These are phyloP conservation scores for Alternaria metachromatica DNA, from an alignment of 2,329 filamentous ascomycete genomes.

Conservation along the genomic window DNA sequence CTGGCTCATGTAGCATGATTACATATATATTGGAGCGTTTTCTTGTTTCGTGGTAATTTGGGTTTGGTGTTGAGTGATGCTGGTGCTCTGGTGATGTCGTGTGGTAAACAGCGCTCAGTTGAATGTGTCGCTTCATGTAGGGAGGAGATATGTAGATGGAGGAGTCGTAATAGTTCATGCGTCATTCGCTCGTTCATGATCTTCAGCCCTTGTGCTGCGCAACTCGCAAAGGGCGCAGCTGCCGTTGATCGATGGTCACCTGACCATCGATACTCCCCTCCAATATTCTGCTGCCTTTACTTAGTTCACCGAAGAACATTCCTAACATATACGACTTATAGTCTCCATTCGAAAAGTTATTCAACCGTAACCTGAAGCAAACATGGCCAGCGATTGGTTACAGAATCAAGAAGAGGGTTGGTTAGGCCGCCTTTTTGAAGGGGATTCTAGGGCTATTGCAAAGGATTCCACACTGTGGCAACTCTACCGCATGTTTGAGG, in stretches of 20 bases:
- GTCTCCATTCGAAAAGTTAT: accelerated
- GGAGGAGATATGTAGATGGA: too few relatives aligned
- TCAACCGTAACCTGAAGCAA: background rate
- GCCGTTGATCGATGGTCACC: too few relatives aligned
- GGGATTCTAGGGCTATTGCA: background rate
- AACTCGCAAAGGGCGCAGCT: too few relatives aligned
- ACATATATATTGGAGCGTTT: constrained; percentile 6
- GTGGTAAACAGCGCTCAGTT: too few relatives aligned
- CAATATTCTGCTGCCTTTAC: too few relatives aligned
- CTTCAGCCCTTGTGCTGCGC: too few relatives aligned
- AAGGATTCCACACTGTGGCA: background rate
- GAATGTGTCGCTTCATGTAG: too few relatives aligned
- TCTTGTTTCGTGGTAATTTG: background rate
- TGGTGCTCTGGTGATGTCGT: too few relatives aligned
- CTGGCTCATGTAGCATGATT: constrained; percentile 9
- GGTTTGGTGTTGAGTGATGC: background rate
- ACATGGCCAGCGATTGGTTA: background rate
- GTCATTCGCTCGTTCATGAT: too few relatives aligned
- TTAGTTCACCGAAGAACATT: too few relatives aligned
- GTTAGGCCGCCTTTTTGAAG: background rate
- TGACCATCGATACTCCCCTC: too few relatives aligned
- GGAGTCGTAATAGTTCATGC: too few relatives aligned
- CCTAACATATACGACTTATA: background rate
- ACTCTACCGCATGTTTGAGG: background rate
- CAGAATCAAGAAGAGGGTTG: background rate